Evolutionary conservation across 2,329 filamentous ascomycete species (phyloP).

Genomic region (Paecilomyces fulvus): DNA sequence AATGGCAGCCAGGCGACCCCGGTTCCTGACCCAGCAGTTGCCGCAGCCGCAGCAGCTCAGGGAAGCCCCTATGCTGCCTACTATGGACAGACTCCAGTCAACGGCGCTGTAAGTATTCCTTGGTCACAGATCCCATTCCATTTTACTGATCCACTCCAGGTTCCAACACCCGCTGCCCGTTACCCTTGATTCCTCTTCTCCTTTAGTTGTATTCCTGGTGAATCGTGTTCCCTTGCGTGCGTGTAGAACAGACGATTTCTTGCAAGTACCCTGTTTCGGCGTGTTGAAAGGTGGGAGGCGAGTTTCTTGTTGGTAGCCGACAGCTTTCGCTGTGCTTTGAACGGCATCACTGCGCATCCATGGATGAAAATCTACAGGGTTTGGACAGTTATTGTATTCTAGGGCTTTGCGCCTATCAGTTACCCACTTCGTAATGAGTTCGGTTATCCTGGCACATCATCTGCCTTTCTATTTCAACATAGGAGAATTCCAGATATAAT

Average conservation of each 20-base stretch:
- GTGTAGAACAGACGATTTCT: neutral
- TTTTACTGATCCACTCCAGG: neutral
- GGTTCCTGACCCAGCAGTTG: slow-evolving; percentile 7
- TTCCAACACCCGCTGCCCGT: neutral
- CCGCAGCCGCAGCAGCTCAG: neutral
- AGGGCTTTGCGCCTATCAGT: neutral
- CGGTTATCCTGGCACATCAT: neutral
- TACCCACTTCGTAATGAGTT: neutral
- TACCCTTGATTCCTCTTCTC: neutral
- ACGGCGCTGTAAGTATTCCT: neutral
- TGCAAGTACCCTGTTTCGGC: neutral
- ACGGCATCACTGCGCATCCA: neutral
- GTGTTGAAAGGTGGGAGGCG: neutral
- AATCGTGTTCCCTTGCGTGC: neutral
- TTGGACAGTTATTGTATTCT: slow-evolving; percentile 1
- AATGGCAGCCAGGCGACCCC: slow-evolving; percentile 12
- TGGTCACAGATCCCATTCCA: neutral
- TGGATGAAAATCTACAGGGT: neutral
- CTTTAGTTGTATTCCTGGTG: neutral
- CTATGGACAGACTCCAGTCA: slow-evolving; percentile 7
- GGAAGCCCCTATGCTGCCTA: slow-evolving; percentile 6
- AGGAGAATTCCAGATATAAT: no score
- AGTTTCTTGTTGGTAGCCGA: neutral
- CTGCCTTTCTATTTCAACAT: neutral
- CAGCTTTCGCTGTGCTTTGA: neutral